Percentiles rank a stretch among this genome's conserved stretches.
Evolutionary conservation across 495 filamentous ascomycete species (phyloP).

Genomic region (Lichenothelia convexa): DNA sequence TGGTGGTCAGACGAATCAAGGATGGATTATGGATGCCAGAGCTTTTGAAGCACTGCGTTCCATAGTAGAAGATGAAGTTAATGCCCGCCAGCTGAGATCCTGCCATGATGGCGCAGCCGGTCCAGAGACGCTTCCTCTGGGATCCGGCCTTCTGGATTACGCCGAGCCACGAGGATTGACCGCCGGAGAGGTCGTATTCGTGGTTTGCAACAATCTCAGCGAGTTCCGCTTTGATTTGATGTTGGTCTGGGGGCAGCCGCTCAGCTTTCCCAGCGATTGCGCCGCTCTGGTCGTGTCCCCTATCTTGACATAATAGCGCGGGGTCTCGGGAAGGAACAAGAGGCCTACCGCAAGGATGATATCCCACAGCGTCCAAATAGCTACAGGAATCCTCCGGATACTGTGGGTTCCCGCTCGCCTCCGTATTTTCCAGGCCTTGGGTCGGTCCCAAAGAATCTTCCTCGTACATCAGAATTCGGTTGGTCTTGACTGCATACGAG

Average conservation of each 20-base stretch:
- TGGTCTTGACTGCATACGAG: too few relatives aligned
- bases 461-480: too few relatives aligned
- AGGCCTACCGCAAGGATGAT: conserved; percentile 28
- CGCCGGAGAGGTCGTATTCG: conserved; percentile 33
- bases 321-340: conserved; percentile 38
- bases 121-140: background rate
- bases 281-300: too few relatives aligned
- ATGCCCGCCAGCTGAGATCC: background rate
- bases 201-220: conserved; percentile 56
- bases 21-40: conserved; percentile 29
- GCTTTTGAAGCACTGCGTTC: conserved; percentile 3
- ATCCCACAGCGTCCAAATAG: background rate
- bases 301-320: conserved; percentile 15
- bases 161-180: conserved; percentile 34
- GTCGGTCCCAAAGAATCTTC: too few relatives aligned
- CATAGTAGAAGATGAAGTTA: conserved; percentile 7
- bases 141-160: background rate
- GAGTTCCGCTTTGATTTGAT: conserved; percentile 46
- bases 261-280: conserved; percentile 28
- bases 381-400: background rate
- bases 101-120: background rate
- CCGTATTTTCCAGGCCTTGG: too few relatives aligned
- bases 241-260: conserved; percentile 38
- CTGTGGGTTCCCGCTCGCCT: too few relatives aligned
- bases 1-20: conserved; percentile 29